Evolutionary conservation across 2,329 filamentous ascomycete species (phyloP).

Genomic region (Pseudonectria foliicola): DNA sequence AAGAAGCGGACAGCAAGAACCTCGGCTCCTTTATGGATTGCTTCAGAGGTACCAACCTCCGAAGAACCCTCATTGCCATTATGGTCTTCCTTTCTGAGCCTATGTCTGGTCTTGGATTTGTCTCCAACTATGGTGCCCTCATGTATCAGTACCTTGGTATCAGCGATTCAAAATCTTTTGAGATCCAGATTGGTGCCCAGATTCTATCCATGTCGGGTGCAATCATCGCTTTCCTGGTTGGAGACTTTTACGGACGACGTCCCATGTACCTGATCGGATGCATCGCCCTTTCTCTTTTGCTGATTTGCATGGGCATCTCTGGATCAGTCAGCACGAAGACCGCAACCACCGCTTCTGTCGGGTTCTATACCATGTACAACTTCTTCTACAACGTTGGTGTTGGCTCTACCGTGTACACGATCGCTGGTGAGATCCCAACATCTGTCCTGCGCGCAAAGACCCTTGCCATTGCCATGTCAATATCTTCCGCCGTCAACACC

Average conservation of each 20-base stretch:
- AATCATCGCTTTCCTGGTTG: constrained; percentile 20
- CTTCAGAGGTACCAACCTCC: constrained; percentile 36
- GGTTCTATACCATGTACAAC: constrained; percentile 31
- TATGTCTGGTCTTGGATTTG: constrained; percentile 38
- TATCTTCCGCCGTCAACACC: constrained; percentile 32
- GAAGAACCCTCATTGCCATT: constrained; percentile 34
- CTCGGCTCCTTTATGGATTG: constrained; percentile 34
- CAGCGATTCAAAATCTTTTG: constrained; percentile 19
- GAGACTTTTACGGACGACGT: constrained; percentile 21
- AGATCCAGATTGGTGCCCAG: constrained; percentile 23
- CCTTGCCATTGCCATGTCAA: constrained; percentile 36
- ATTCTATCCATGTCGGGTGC: constrained; percentile 22
- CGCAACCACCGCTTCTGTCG: constrained; percentile 22
- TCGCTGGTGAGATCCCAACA: constrained; percentile 36
- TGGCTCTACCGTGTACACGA: constrained; percentile 35
- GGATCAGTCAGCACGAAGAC: constrained; percentile 16
- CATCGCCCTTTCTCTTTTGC: constrained; percentile 11
- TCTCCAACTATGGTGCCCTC: constrained; percentile 35
- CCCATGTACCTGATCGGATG: constrained; percentile 23
- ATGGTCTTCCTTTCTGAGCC: constrained; percentile 36
- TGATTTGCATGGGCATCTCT: constrained; percentile 24
- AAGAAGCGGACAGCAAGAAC: constrained; percentile 28
- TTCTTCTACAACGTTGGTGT: constrained; percentile 36
- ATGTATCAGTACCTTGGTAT: constrained; percentile 25
- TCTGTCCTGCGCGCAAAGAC: constrained; percentile 36